Evolutionary conservation across 2,329 filamentous ascomycete genomes (phyloP).

Genomic region (Dryadomyces quercus-mongolicae): DNA sequence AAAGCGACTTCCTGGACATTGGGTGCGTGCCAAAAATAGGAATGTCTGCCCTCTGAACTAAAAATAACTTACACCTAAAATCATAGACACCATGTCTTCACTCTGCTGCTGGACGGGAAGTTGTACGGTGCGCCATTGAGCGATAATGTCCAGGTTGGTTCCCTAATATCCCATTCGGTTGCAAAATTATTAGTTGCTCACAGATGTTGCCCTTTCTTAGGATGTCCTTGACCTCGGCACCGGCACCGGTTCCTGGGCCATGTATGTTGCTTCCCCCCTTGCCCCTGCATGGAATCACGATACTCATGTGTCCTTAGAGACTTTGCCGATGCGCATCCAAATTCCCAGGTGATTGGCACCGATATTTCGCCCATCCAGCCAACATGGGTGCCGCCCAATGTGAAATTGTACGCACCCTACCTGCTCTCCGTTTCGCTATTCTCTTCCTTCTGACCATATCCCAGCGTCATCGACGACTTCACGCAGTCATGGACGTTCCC

Average conservation of each 20-base stretch:
- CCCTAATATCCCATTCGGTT: background rate
- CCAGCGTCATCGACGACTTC: conserved; percentile 44
- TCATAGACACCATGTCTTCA: background rate
- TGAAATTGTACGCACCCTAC: background rate
- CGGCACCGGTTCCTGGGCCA: conserved; percentile 1
- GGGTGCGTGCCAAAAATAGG: too few relatives aligned
- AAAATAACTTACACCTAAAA: background rate
- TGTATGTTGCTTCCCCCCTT: background rate
- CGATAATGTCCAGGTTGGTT: background rate
- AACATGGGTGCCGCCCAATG: background rate
- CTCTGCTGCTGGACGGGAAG: background rate
- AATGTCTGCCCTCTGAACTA: too few relatives aligned
- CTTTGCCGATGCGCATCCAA: background rate
- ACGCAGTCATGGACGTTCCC: conserved; percentile 35
- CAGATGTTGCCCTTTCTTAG: background rate
- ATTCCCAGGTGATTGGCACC: conserved; percentile 1
- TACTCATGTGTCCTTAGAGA: background rate
- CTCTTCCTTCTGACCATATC: background rate
- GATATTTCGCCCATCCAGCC: conserved; percentile 1
- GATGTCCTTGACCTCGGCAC: background rate
- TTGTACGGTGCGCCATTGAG: background rate
- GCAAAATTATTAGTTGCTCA: background rate
- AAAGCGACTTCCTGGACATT: background rate
- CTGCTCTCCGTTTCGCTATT: background rate
- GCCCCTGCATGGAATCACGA: background rate